Evolutionary conservation across 2,329 filamentous ascomycete genomes (phyloP), one percentile per base, ranked within the genome.

Genomic region (Colletotrichum lini): DNA sequence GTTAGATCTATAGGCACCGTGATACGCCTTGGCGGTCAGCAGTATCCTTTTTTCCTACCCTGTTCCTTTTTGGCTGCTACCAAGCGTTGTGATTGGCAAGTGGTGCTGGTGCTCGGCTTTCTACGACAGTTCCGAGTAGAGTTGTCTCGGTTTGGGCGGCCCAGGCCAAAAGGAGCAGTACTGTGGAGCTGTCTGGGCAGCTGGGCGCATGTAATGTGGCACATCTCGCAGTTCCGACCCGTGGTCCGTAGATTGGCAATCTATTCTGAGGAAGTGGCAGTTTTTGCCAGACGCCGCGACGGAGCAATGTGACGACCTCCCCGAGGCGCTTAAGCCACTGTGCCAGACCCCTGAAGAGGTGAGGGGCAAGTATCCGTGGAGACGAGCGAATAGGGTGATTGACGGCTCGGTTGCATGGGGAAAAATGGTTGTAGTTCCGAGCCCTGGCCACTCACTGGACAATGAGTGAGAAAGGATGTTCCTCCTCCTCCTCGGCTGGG

Each of bases 231-330:
- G 57, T 44, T 62, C 26, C 44, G 44, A 47, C 44, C 57, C 57
- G 64, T 57, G 42, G 44, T 23, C 47, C 54, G 21, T 62, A 57
- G 35, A 53, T 67, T 63, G 64, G 57, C 50, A 67, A 53, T 67
- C 44, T 67, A 71, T 52, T 67, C 38, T 56, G 15, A 40, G 38
- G 64, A 23, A 58, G 35, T 45, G 64, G n/a, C 50, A 53, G 56
- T 45, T 45, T 35, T 62, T 62, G 64, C 56, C 57, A 60, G 44
- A 13, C 44, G 58, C 44, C 44, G 26, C 49, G 53, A 63, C 52
- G 50, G 64, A 71, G 64, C 38, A 67, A 57, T 58, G 57, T 57
- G 64, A 71, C 44, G 38, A 67, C 44, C 44, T 38, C 47, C 50
- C 64, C 50, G 45, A 57, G 45, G 58, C 64, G 63, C 57, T 67